These are phyloP conservation scores for Isatis lusitanica DNA, from an alignment of 441 rosid species.

Conservation along the genomic window DNA sequence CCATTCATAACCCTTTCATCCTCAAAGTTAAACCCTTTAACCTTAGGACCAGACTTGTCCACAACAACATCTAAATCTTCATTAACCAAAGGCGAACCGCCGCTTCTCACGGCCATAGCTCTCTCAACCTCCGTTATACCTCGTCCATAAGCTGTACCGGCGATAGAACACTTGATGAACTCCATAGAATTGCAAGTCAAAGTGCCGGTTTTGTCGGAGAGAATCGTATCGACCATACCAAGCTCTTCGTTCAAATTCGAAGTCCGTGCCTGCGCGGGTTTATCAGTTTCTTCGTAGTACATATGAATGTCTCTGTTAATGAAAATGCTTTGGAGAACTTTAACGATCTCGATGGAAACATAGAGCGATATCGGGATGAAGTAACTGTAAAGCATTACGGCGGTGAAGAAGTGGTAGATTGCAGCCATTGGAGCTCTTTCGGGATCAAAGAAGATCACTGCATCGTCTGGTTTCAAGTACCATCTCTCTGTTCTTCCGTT, in stretches of 20 bases:
- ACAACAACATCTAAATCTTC: conserved; percentile 38
- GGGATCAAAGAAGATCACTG: conserved; percentile 49
- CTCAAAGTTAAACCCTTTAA: conserved; percentile 63
- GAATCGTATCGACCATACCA: conserved; percentile 62
- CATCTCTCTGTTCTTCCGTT: conserved; percentile 57
- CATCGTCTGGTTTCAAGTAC: conserved; percentile 58
- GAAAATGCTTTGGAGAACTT: conserved; percentile 67
- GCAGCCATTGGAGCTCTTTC: conserved; percentile 47
- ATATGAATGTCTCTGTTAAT: conserved; percentile 61
- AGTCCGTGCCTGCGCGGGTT: conserved; percentile 64
- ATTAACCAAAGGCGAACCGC: conserved; percentile 38
- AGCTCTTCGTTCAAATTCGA: conserved; percentile 72
- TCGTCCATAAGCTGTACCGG: conserved; percentile 62
- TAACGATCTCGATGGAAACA: conserved; percentile 64
- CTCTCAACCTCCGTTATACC: conserved; percentile 70
- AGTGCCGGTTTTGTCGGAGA: conserved; percentile 73
- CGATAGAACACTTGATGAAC: conserved; percentile 68
- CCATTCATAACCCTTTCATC: conserved; percentile 61
- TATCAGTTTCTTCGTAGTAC: conserved; percentile 66
- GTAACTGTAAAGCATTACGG: conserved; percentile 50
- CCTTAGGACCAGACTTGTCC: conserved; percentile 21
- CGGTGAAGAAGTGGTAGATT: conserved; percentile 50
- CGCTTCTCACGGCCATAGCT: conserved; percentile 48
- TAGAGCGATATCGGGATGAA: conserved; percentile 69
- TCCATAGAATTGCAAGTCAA: conserved; percentile 73